Evolutionary conservation across 306 rosid genomes (phyloP), one percentile per base, ranked within the genome.

Genomic region (Fragaria ananassa): DNA sequence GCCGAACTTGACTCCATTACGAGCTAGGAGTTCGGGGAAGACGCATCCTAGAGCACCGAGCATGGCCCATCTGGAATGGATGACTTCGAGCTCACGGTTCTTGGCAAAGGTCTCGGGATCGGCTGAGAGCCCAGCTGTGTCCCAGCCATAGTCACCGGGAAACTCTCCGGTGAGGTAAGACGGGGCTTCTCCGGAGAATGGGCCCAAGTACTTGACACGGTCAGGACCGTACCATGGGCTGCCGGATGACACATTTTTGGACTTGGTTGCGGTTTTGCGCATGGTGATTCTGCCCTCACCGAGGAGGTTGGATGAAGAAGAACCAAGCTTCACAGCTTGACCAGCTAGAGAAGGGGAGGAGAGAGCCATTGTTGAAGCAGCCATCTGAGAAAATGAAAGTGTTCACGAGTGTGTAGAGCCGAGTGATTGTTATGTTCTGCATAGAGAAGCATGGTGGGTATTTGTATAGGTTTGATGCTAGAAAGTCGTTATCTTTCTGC

Each of bases 111-210:
- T 84, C 23, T 80, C 77, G 0, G 78, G 84, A 70, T 84, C 78
- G 1, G 82, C 80, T 8, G 75, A 84, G n/a, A 84, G 77, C 0
- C 87, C 82, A 13, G 82, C 80, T 0, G 82, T 84, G 71, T 80
- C 87, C 87, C 84, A 80, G 1, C 82, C 76, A 29, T 82, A 82
- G 50, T 82, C 82, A 10, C 76, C 85, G 4, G 82, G 85, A 34
- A 82, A 84, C n/a, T 82, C 85, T 37, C 82, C 79, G 0, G 72
- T 81, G 0, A 82, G 64, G 71, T 81, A 77, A 19, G 87, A 84
- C 0, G 80, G 85, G 0, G 82, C 66, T 0, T 84, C 80, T 0
- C 80, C 69, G 0, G 85, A 84, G 75, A 80, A 84, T 3, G 87
- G 84, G 1, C 84, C 87, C 60, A 83, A 62, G 77, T 83, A 80